Conservation (phyloP, 176 grass and related monocot species). For the Musa acuminata region DNA sequence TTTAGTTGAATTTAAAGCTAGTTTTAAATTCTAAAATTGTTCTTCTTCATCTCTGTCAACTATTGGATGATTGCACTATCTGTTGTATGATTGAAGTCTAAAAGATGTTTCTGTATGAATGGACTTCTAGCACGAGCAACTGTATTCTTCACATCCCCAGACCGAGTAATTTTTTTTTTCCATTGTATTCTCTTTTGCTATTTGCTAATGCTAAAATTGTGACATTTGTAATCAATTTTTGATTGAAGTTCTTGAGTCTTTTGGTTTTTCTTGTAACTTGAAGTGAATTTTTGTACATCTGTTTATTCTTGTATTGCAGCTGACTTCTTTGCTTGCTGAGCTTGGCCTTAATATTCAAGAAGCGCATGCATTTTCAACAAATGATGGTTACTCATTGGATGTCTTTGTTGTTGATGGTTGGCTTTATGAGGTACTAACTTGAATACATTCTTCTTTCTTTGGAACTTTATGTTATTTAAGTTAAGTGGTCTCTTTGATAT, state of each 20-base stretch:
- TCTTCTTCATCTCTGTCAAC: no score
- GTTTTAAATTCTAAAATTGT: no score
- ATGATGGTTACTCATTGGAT: slow-evolving; percentile 69
- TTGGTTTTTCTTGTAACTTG: not conserved
- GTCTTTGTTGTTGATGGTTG: slow-evolving; percentile 78
- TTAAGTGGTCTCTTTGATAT: not conserved
- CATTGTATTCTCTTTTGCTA: no score
- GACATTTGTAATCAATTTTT: not conserved
- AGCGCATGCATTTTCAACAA: slow-evolving; percentile 87
- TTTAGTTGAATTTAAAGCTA: no score
- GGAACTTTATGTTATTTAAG: not conserved
- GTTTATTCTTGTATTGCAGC: slow-evolving; percentile 29
- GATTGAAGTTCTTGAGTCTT: not conserved
- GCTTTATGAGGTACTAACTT: slow-evolving; percentile 51
- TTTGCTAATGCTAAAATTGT: not conserved
- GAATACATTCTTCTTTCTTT: no score
- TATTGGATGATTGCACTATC: no score
- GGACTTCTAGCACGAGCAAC: no score
- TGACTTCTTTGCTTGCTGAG: slow-evolving; percentile 67
- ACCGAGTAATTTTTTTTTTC: no score
- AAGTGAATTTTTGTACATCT: not conserved
- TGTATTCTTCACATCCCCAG: no score
- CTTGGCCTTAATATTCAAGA: slow-evolving; percentile 86
- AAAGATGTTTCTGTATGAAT: no score
- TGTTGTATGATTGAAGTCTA: no score